Conservation (phyloP, 164 flowering plant species). For the Stephania japonica region DNA sequence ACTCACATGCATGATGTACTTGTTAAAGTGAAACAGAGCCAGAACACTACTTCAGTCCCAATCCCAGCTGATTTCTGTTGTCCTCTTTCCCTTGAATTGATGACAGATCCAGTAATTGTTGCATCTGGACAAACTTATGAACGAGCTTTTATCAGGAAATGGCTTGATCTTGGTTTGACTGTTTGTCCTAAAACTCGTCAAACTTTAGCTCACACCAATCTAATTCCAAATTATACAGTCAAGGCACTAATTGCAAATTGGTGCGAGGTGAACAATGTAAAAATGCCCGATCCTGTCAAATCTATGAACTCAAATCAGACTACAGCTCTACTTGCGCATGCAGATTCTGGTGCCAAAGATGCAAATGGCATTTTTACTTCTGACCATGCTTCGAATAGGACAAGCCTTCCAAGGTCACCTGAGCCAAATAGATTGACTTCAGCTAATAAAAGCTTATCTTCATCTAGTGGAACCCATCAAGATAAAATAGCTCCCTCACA, state of each 20-base stretch:
- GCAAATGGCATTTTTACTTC: conserved; percentile 25
- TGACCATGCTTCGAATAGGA: conserved; percentile 23
- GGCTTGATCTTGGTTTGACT: conserved; percentile 80
- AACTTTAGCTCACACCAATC: conserved; percentile 58
- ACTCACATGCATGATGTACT: conserved; percentile 63
- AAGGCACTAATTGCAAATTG: conserved; percentile 79
- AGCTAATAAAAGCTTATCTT: conserved; percentile 21
- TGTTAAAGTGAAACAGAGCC: conserved; percentile 47
- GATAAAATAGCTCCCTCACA: conserved; percentile 45
- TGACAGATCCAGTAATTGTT: conserved; percentile 91
- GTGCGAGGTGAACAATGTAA: conserved; percentile 81
- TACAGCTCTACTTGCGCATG: conserved; percentile 38
- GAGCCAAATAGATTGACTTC: conserved; percentile 39
- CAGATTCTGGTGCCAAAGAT: conserved; percentile 37
- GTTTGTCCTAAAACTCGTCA: conserved; percentile 89
- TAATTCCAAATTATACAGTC: conserved; percentile 78
- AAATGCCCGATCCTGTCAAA: conserved; percentile 61
- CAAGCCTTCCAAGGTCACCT: conserved; percentile 33
- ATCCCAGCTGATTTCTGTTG: conserved; percentile 85
- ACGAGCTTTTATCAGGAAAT: conserved; percentile 61
- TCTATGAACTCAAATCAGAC: conserved; percentile 38
- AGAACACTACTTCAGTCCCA: conserved; percentile 49
- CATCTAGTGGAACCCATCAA: conserved; percentile 33
- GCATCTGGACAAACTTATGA: conserved; percentile 92
- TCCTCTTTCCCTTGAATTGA: conserved; percentile 84